These are phyloP conservation scores for Backusella luteola DNA, from an alignment of 192 early-diverging fungal genomes.

Conservation along the genomic window DNA sequence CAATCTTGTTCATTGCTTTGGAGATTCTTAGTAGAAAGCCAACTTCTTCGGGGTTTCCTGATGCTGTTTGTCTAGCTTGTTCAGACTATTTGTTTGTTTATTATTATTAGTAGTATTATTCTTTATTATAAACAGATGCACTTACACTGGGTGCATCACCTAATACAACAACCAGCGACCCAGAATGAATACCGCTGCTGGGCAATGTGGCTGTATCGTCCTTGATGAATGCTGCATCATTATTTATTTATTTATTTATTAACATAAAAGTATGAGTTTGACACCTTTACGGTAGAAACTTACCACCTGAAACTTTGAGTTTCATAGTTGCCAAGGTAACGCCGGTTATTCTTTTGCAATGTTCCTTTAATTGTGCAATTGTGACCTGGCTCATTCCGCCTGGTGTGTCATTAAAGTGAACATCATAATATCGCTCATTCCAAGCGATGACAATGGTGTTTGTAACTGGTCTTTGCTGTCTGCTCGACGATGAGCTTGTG, in stretches of 20 bases:
- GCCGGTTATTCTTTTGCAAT: slow-evolving; percentile 68
- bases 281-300: slow-evolving; percentile 6
- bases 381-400: slow-evolving; percentile 47
- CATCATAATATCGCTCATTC: slow-evolving; percentile 15
- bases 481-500: background rate
- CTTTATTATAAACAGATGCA: background rate
- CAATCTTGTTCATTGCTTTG: slow-evolving; percentile 31
- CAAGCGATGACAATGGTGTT: slow-evolving; percentile 11
- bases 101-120: too few relatives aligned
- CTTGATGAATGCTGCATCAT: slow-evolving; percentile 64
- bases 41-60: slow-evolving; percentile 54
- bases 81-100: slow-evolving; percentile 21
- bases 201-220: slow-evolving; percentile 65
- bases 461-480: background rate
- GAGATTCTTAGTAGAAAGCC: slow-evolving; percentile 47
- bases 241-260: background rate
- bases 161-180: slow-evolving; percentile 72
- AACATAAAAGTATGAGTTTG: background rate
- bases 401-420: slow-evolving; percentile 14
- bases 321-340: slow-evolving; percentile 79
- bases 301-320: slow-evolving; percentile 72
- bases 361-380: slow-evolving; percentile 70
- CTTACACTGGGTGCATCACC: slow-evolving; percentile 65
- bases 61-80: slow-evolving; percentile 38
- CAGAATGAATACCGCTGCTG: slow-evolving; percentile 68